A percentile compares a stretch with the other conserved stretches of the same genome.
Evolutionary conservation across 2,329 filamentous ascomycete genomes (phyloP).

Genomic region (Fusarium staphyleae): DNA sequence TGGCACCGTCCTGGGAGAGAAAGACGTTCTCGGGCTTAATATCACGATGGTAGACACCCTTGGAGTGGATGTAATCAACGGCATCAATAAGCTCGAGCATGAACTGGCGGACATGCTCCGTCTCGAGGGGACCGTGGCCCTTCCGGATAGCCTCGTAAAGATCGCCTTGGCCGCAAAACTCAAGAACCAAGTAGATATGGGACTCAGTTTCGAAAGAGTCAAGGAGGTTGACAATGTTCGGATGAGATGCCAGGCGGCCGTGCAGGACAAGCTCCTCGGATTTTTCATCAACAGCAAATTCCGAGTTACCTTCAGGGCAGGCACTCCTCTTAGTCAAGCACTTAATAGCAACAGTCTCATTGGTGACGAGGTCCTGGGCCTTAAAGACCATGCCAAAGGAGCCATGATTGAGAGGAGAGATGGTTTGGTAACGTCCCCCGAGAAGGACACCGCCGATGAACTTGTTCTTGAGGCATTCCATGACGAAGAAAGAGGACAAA

Average conservation of each 20-base stretch:
- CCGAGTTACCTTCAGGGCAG: conserved; percentile 64
- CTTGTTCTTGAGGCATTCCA: conserved; percentile 88
- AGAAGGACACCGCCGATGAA: conserved; percentile 83
- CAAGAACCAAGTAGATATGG: conserved; percentile 90
- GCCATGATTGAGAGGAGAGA: conserved; percentile 96
- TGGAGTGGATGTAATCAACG: conserved; percentile 87
- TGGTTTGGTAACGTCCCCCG: conserved; percentile 87
- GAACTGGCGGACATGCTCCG: conserved; percentile 94
- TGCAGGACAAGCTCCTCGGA: conserved; percentile 85
- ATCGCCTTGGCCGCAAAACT: conserved; percentile 95
- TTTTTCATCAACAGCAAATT: conserved; percentile 79
- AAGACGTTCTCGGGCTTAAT: conserved; percentile 99
- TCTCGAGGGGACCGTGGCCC: conserved; percentile 87
- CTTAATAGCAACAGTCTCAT: conserved; percentile 90
- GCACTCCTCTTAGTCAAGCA: conserved; percentile 86
- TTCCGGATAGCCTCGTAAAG: conserved; percentile 96
- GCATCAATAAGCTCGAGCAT: conserved; percentile 94
- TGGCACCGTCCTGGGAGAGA: conserved; percentile 79
- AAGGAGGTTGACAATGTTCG: conserved; percentile 92
- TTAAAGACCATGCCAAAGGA: conserved; percentile 99
- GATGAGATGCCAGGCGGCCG: conserved; percentile 76
- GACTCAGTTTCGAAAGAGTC: conserved; percentile 91
- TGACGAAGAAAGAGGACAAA: conserved; percentile 38
- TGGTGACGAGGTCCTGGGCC: conserved; percentile 79
- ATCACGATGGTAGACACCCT: conserved; percentile 93